Base-by-base conservation (phyloP, 2,329 filamentous ascomycete species). In the Tolypocladium nubicola region DNA sequence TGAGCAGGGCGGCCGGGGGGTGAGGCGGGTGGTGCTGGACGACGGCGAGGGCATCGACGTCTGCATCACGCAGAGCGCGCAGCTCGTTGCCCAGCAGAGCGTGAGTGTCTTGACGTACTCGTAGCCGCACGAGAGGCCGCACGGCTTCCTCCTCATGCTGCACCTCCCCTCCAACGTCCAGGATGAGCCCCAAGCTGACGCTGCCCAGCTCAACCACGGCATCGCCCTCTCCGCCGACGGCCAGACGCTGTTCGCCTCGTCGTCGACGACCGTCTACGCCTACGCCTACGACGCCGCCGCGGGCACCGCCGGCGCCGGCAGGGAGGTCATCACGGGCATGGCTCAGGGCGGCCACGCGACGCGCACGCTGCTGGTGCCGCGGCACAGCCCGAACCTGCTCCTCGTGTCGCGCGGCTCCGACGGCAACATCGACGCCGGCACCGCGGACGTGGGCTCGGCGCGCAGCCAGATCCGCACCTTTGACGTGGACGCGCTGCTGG, bases 351-450 rank as follows among this genome's bases (percentile, higher is more conserved):
- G 81, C 43, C 84, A 88, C 61, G 78, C 75, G 2, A 85, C 84
- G 1, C 76, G 86, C 35, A 88, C 85, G 0, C 73, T 89, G 2
- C 73, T 86, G 52, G 71, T 85, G 7, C 81, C 84, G 0, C 66
- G 72, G 7, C 73, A 74, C 13, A 74, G 75, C 26, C 74, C 79
- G 0, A 78, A 77, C 23, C 72, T 79, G 57, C 71, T 89, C 2
- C 66, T 89, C n/a, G 78, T 88, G 23, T 83, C 80, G 55, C 76
- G 82, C 58, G 85, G 85, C 21, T 84, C 81, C 59, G 72, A 77
- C 39, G 74, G 71, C 16, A 87, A 87, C 61, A 72, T 87, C 33
- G 83, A 87, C 63, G 69, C 58, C 60, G 61, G 70, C 14, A 77
- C 85, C 1, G 67, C 70, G 6, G 69, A 78, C 50, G 65, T 81